Percentiles rank a stretch among this genome's conserved stretches.
These are phyloP conservation scores for Ophiosphaerella korrae DNA, from an alignment of 2,329 filamentous ascomycete genomes.

Conservation along the genomic window DNA sequence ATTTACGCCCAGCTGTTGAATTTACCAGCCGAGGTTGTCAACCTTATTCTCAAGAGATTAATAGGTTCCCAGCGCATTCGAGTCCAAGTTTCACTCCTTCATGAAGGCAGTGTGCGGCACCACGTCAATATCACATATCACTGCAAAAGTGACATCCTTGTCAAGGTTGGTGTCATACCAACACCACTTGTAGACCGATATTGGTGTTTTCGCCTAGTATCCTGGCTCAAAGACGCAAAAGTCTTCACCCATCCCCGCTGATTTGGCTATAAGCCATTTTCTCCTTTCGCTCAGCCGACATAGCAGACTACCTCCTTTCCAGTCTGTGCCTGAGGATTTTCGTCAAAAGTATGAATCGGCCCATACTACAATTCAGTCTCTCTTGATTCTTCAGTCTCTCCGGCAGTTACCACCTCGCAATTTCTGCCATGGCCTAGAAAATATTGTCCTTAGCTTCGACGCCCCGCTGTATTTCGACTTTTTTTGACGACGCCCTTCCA, in stretches of 20 bases:
- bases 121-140: not conserved
- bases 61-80: too few species aligned
- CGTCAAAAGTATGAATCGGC: not conserved
- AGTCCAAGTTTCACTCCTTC: too few species aligned
- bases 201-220: constrained; percentile 3
- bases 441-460: constrained; percentile 12
- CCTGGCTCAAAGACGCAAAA: constrained; percentile 11
- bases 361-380: not conserved
- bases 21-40: too few species aligned
- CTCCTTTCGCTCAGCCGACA: not conserved
- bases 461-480: constrained; percentile 14
- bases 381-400: not conserved
- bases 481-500: constrained; percentile 13
- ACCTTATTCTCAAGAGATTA: too few species aligned
- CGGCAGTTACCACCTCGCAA: not conserved
- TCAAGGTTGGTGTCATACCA: not conserved
- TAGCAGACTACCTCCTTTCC: not conserved
- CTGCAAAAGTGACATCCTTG: not conserved
- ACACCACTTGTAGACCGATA: constrained; percentile 1
- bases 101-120: too few species aligned
- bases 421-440: constrained; percentile 17
- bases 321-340: not conserved
- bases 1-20: too few species aligned
- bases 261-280: constrained; percentile 11
- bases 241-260: constrained; percentile 4